Percentiles rank a stretch among this genome's conserved stretches.
Evolutionary conservation across 768 basidiomycete species (phyloP).

Genomic region (Rubroboletus pulcherrimus): DNA sequence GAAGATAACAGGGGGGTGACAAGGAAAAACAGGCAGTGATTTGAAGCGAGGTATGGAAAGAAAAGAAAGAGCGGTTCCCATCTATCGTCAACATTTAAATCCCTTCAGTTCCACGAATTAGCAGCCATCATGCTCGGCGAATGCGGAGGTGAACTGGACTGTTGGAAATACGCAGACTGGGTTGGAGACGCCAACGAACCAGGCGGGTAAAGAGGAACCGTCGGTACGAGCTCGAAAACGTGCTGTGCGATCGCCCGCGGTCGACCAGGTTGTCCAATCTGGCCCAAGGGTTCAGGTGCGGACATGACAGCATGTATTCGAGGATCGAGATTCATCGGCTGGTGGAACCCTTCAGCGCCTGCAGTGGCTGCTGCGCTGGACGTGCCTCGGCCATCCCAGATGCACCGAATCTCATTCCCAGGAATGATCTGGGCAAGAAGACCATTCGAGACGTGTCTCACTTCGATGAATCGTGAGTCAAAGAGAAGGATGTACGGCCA

Average conservation of each 20-base stretch:
- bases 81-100: not conserved
- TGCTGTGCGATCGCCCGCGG: slow-evolving; percentile 60
- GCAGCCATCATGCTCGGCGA: slow-evolving; percentile 43
- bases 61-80: not conserved
- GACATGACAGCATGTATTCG: slow-evolving; percentile 88
- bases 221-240: slow-evolving; percentile 68
- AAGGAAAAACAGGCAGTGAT: not conserved
- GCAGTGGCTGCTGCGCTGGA: slow-evolving; percentile 24
- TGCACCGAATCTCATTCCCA: slow-evolving; percentile 76
- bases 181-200: slow-evolving; percentile 53
- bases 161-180: slow-evolving; percentile 49
- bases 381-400: slow-evolving; percentile 80
- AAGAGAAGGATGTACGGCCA: slow-evolving; percentile 86
- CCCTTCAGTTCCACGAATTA: slow-evolving; percentile 22
- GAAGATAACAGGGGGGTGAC: not conserved
- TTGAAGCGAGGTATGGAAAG: not conserved
- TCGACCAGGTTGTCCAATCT: slow-evolving; percentile 38
- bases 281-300: slow-evolving; percentile 36
- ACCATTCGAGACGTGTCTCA: slow-evolving; percentile 79
- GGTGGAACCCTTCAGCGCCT: slow-evolving; percentile 32
- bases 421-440: slow-evolving; percentile 78
- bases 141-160: slow-evolving; percentile 50
- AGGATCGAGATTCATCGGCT: slow-evolving; percentile 64
- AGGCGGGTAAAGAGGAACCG: slow-evolving; percentile 36
- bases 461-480: slow-evolving; percentile 86